Conservation (phyloP, 768 basidiomycete species). For the Hydnomerulius pinastri region DNA sequence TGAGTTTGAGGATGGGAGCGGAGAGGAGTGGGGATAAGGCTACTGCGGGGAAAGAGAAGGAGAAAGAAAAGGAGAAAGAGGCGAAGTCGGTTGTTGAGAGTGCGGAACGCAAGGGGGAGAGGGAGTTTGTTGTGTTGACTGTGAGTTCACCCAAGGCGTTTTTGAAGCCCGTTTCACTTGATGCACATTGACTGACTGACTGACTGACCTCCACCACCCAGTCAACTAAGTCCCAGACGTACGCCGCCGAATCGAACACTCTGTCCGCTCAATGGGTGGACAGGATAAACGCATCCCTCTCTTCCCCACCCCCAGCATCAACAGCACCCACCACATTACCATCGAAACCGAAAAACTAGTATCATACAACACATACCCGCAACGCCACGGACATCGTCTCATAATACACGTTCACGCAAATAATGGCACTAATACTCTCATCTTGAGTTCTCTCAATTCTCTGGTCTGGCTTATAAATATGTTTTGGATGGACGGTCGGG, state of each 20-base stretch:
- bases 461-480: too few species aligned
- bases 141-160: constrained; percentile 38
- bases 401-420: not conserved
- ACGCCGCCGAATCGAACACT: constrained; percentile 39
- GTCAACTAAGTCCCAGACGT: constrained; percentile 49
- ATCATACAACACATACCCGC: too few species aligned
- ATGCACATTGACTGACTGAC: not conserved
- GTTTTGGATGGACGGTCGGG: too few species aligned
- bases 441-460: too few species aligned
- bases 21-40: not conserved
- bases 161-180: not conserved
- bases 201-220: constrained; percentile 20
- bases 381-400: not conserved
- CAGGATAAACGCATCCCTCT: constrained; percentile 39
- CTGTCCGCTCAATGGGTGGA: constrained; percentile 40
- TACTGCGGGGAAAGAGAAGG: constrained; percentile 16
- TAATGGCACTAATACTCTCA: not conserved
- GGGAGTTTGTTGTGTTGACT: constrained; percentile 62
- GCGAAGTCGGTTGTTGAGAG: constrained; percentile 44
- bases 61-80: constrained; percentile 36
- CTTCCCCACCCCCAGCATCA: constrained; percentile 10
- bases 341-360: not conserved
- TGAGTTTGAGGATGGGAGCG: constrained; percentile 37
- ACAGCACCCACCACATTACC: not conserved
- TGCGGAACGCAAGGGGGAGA: constrained; percentile 54